Evolutionary conservation across 1,139 yeast species (phyloP), one percentile per base, ranked within the genome.

Genomic region (Hyphopichia pseudoburtonii): DNA sequence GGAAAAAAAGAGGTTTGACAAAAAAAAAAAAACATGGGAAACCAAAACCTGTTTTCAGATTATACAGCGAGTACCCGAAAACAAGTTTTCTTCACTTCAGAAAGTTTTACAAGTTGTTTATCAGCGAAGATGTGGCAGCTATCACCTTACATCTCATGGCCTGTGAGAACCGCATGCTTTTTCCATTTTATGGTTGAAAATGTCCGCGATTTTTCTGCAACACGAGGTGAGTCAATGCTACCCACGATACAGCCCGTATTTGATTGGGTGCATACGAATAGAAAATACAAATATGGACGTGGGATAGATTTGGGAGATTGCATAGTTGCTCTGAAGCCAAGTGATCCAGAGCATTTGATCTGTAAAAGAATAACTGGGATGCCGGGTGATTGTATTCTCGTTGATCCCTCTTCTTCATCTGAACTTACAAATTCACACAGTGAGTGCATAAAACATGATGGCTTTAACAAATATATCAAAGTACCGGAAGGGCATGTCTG

Each of bases 401-500:
- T 88, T 2, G 97, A 90, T 56, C 97, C 97, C 8, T 78, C 88
- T 28, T 68, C 77, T 40, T 75, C 77, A 23, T 74, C 82, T 3
- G 64, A 64, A 35, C 65, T 78, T 26, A 78, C 84, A 17, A 67
- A 64, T 46, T 45, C 58, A 17, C 54, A 62, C 3, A 33, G 56
- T 3, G 62, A 66, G 33, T 50, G 52, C 5, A 46, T 56, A 1
- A 54, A 47, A 34, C 61, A 72, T 45, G 74, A 70, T 45, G 76
- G 78, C 17, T 78, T 66, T 51, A 73, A 81, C 51, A 77, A 78
- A 41, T 86, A 66, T 50, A 79, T 87, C 7, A 66, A 64, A 37
- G 84, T 87, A 0, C 95, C 95, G 0, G 78, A 80, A 39, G 98
- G 98, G 3, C 98, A 94, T 61, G 88, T 89, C 32, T 94, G 97